Percentiles rank a stretch among this genome's conserved stretches.
phyloP scores from a whole-genome alignment of 2,329 filamentous ascomycete genomes.

The Botrytis porri region DNA sequence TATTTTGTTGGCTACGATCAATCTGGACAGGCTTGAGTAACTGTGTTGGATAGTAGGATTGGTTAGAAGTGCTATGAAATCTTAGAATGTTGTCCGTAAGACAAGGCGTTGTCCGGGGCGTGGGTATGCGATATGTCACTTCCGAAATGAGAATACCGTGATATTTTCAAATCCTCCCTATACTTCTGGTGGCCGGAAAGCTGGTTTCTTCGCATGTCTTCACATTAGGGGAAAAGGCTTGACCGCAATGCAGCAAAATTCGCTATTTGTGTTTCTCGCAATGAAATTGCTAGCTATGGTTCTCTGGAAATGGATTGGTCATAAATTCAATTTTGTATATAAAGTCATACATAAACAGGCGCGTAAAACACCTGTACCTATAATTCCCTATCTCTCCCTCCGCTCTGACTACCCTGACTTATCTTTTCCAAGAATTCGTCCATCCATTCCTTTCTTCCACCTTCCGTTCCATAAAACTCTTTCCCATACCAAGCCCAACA shows the following conservation, averaged over 20 bases:
- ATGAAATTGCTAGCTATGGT: neutral
- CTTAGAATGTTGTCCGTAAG: neutral
- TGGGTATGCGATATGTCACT: neutral
- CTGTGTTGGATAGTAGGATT: neutral
- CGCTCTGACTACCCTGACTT: slow-evolving; percentile 22
- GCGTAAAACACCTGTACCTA: slow-evolving; percentile 6
- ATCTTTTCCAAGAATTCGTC: slow-evolving; percentile 32
- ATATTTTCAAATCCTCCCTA: neutral
- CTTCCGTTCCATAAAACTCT: slow-evolving; percentile 25
- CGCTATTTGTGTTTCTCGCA: neutral
- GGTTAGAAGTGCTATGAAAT: neutral
- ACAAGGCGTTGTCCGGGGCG: neutral
- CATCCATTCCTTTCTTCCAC: slow-evolving; percentile 27
- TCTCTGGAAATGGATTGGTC: neutral
- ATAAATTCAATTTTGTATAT: neutral
- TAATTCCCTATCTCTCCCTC: slow-evolving; percentile 26
- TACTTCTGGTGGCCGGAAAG: neutral
- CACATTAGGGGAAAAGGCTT: neutral
- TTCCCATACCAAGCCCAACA: slow-evolving; percentile 58
- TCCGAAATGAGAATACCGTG: too few species aligned
- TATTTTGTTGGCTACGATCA: too few species aligned
- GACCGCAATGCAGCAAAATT: neutral
- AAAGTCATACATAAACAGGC: neutral
- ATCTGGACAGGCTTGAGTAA: too few species aligned
- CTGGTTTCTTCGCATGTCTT: neutral